These are phyloP conservation scores for Puccinia horiana DNA, from an alignment of 1,284 basidiomycete species.

Conservation along the genomic window DNA sequence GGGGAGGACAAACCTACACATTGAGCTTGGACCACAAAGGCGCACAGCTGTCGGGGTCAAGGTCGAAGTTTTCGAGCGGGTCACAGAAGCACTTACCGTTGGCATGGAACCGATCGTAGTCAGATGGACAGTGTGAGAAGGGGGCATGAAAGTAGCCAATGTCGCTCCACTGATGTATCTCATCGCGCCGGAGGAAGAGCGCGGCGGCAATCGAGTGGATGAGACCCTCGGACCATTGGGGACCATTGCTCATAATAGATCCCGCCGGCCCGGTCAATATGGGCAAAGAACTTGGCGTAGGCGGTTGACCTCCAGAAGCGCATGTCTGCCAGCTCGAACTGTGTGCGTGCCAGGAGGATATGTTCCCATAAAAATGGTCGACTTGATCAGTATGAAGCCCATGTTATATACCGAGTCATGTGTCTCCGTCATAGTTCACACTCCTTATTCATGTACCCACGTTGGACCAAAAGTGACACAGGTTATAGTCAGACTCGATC, in stretches of 20 bases:
- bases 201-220: slow-evolving; percentile 78
- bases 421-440: no score
- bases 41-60: background rate
- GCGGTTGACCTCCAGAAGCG: slow-evolving; percentile 77
- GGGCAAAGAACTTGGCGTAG: slow-evolving; percentile 75
- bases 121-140: slow-evolving; percentile 7
- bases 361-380: background rate
- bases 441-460: slow-evolving; percentile 23
- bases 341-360: background rate
- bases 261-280: slow-evolving; percentile 74
- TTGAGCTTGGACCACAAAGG: background rate
- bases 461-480: slow-evolving; percentile 71
- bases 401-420: no score
- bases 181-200: slow-evolving; percentile 69
- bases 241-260: slow-evolving; percentile 87
- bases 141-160: slow-evolving; percentile 51
- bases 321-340: slow-evolving; percentile 70
- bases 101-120: background rate
- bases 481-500: slow-evolving; percentile 65
- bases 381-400: background rate
- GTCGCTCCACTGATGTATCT: slow-evolving; percentile 64
- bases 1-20: no score
- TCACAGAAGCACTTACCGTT: slow-evolving; percentile 28
- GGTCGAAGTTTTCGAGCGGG: slow-evolving; percentile 24
- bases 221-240: slow-evolving; percentile 85